These are phyloP conservation scores for Myxozyma geophila DNA, from an alignment of 805 yeast species.

Conservation along the genomic window DNA sequence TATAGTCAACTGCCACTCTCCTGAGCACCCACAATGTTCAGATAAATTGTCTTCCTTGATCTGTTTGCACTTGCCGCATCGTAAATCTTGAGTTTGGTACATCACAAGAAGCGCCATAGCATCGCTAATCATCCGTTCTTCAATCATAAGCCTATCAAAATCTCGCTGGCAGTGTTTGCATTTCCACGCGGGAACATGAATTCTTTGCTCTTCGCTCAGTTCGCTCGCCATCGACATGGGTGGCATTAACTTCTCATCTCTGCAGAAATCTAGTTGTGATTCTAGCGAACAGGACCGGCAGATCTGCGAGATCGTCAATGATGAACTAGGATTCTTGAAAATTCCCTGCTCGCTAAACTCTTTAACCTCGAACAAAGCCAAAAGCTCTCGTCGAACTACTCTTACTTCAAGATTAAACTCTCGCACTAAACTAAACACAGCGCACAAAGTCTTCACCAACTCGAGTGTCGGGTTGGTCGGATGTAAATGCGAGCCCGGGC, in stretches of 20 bases:
- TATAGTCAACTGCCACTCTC: slow-evolving; percentile 71
- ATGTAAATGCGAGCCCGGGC: slow-evolving; percentile 72
- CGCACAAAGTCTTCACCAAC: slow-evolving; percentile 73
- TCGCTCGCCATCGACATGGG: slow-evolving; percentile 7
- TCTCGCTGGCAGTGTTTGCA: slow-evolving; percentile 70
- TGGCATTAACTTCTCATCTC: slow-evolving; percentile 54
- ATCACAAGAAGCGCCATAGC: slow-evolving; percentile 59
- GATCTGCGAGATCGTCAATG: slow-evolving; percentile 67
- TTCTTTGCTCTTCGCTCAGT: neutral
- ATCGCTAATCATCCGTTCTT: slow-evolving; percentile 76
- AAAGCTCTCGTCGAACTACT: slow-evolving; percentile 71
- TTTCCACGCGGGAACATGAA: slow-evolving; percentile 51
- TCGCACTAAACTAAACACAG: slow-evolving; percentile 69
- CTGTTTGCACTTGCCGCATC: slow-evolving; percentile 75
- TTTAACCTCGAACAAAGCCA: slow-evolving; percentile 73
- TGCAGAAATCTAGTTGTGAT: slow-evolving; percentile 81
- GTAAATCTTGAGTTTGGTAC: slow-evolving; percentile 78
- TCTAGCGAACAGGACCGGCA: slow-evolving; percentile 81
- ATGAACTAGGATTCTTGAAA: slow-evolving; percentile 75
- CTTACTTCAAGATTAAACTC: slow-evolving; percentile 73
- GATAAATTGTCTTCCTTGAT: slow-evolving; percentile 72
- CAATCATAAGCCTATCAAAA: slow-evolving; percentile 70
- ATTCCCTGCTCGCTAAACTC: slow-evolving; percentile 81
- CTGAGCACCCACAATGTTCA: slow-evolving; percentile 84
- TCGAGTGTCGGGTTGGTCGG: slow-evolving; percentile 77